phyloP scores from a whole-genome alignment of 768 basidiomycete species.

The Leccinum incarnatum region DNA sequence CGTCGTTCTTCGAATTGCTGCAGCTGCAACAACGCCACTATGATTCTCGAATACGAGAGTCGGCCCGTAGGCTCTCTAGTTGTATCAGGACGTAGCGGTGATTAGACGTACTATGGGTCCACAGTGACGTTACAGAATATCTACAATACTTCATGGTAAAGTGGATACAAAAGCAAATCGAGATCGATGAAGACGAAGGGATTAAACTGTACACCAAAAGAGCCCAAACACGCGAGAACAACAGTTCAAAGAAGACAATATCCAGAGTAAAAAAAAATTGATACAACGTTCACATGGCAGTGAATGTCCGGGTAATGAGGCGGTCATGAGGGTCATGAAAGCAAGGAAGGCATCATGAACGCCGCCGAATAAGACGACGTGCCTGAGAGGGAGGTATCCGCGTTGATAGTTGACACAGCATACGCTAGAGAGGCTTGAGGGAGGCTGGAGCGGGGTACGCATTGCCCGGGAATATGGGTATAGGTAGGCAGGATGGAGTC shows the following conservation, averaged over 20 bases:
- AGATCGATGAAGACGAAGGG: conserved; percentile 21
- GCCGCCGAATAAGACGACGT: conserved; percentile 27
- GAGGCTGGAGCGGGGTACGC: conserved; percentile 34
- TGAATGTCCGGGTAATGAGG: conserved; percentile 20
- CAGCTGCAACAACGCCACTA: conserved; percentile 57
- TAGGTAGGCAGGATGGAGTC: conserved; percentile 31
- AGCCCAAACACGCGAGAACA: conserved; percentile 13
- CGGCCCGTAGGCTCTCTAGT: conserved; percentile 56
- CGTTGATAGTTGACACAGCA: conserved; percentile 39
- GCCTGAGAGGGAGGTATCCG: conserved; percentile 21
- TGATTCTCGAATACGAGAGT: conserved; percentile 65
- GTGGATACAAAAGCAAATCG: conserved; percentile 21
- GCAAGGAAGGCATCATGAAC: conserved; percentile 33
- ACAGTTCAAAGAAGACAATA: conserved; percentile 30
- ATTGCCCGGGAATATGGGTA: conserved; percentile 33
- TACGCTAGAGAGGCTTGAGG: conserved; percentile 43
- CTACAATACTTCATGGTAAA: conserved; percentile 30
- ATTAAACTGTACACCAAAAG: conserved; percentile 10
- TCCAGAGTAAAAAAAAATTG: conserved; percentile 21
- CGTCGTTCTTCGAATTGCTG: conserved; percentile 84
- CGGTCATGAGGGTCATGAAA: conserved; percentile 32
- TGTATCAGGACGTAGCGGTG: conserved; percentile 37
- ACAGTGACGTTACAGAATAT: conserved; percentile 30
- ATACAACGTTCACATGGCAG: conserved; percentile 22
- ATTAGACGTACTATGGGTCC: conserved; percentile 28